Base-by-base conservation (phyloP, 805 yeast genomes). In the Kurtzmaniella cleridarum region DNA sequence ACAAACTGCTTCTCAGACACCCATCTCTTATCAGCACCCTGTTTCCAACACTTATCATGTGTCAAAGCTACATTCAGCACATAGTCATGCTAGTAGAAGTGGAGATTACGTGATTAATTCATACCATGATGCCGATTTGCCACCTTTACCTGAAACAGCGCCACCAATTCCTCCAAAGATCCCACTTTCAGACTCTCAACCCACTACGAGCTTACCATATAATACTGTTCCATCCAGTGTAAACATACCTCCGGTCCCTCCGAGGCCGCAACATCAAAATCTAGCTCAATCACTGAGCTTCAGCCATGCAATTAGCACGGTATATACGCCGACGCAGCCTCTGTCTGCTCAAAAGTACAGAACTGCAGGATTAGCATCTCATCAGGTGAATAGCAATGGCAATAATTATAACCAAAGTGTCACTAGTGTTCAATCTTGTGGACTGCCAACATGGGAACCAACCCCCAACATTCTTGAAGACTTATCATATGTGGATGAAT, bases 401-500 rank as follows among this genome's bases (percentile, higher is more conserved):
- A n/a, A n/a, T n/a, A n/a, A n/a, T n/a, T n/a, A n/a, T n/a, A n/a
- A n/a, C n/a, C n/a, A n/a, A n/a, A n/a, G 6, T 35, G 9, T 35
- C 34, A 9, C 36, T 31, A 26, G 31, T 30, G 32, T 35, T 17
- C 20, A 5, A 34, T 14, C 16, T 16, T 14, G 20, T 14, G 24
- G 11, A 3, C 14, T 24, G 35, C 28, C 38, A 34, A 41, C 11
- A 7, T 23, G 24, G 31, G 18, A 11, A 26, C 31, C 27, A 15
- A 14, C 24, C 9, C 36, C 36, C 3, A 28, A 26, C 8, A 33
- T 33, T 6, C 38, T 29, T 6, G 18, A 27, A 6, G 38, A 28
- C 13, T 17, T 35, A 28, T 36, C 39, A 9, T 29, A 29, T 27
- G 20, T 36, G 20, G 38, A 32, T 23, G 51, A 45, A 5, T 34